A percentile compares a stretch with the other conserved stretches of the same genome.
phyloP scores from a whole-genome alignment of 192 early-diverging fungal genomes.

The Umbelopsis ramanniana region DNA sequence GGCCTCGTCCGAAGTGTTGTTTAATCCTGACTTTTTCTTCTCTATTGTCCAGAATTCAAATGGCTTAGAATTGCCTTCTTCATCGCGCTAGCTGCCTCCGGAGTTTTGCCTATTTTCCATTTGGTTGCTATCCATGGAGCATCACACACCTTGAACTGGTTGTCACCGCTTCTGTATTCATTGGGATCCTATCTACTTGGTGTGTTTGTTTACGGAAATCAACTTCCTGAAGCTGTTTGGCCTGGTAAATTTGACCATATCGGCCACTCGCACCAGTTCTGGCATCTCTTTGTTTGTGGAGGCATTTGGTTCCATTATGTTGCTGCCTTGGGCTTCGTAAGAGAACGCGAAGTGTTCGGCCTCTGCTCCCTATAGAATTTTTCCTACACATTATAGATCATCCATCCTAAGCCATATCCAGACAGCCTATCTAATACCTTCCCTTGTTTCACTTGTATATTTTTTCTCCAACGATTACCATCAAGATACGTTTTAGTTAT shows the following conservation, averaged over 20 bases:
- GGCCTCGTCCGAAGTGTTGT: neutral
- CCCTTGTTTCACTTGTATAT: neutral
- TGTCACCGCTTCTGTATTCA: conserved; percentile 56
- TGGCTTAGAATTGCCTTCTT: conserved; percentile 60
- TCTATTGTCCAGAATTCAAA: conserved; percentile 25
- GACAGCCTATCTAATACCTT: neutral
- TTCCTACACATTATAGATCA: neutral
- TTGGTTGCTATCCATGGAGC: conserved; percentile 49
- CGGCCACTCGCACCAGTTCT: conserved; percentile 65
- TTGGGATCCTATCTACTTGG: conserved; percentile 56
- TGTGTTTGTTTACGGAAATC: conserved; percentile 61
- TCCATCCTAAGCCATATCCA: neutral
- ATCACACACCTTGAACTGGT: conserved; percentile 39
- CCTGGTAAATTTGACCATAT: conserved; percentile 63
- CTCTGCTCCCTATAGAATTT: neutral
- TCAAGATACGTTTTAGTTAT: neutral
- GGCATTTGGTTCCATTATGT: conserved; percentile 68
- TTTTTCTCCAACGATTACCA: too few relatives aligned
- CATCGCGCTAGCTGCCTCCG: conserved; percentile 52
- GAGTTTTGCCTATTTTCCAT: conserved; percentile 55
- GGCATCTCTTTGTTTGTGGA: conserved; percentile 65
- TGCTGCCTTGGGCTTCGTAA: conserved; percentile 48
- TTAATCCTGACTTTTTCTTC: neutral
- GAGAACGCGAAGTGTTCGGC: conserved; percentile 24
- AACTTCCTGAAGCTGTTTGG: conserved; percentile 60